These are phyloP conservation scores for Pichia insulana DNA, from an alignment of 805 yeast genomes.

Conservation along the genomic window DNA sequence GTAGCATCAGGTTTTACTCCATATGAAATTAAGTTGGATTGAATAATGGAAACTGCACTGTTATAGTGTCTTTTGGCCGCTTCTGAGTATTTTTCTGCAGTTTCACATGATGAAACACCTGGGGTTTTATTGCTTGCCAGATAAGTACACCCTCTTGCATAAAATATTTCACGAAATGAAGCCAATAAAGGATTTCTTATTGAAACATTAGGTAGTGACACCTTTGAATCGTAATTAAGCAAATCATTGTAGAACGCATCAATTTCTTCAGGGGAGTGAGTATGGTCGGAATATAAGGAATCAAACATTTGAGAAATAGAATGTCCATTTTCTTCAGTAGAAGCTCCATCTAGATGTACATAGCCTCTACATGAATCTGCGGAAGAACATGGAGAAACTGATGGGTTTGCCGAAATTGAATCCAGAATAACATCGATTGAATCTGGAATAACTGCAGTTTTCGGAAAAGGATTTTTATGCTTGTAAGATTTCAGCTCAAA, in stretches of 20 bases:
- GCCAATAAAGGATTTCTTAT: constrained; percentile 8
- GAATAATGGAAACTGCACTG: constrained; percentile 19
- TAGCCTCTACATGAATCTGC: neutral
- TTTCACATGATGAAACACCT: constrained; percentile 15
- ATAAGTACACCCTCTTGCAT: constrained; percentile 33
- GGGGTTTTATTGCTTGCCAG: constrained; percentile 22
- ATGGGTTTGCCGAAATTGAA: constrained; percentile 1
- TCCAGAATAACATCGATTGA: constrained; percentile 12
- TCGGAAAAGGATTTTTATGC: constrained; percentile 13
- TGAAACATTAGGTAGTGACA: constrained; percentile 17
- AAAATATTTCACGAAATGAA: constrained; percentile 28
- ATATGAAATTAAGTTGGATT: constrained; percentile 1
- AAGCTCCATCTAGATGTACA: neutral
- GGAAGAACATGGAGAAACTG: constrained; percentile 1
- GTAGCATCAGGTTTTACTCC: neutral
- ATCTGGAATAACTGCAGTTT: constrained; percentile 4
- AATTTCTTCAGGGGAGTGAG: constrained; percentile 3
- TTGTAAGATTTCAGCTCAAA: constrained; percentile 19
- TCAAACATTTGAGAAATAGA: constrained; percentile 21
- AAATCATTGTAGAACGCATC: constrained; percentile 8
- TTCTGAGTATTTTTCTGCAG: constrained; percentile 13
- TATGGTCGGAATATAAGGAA: constrained; percentile 14
- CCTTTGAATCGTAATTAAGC: constrained; percentile 26
- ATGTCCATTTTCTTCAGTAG: constrained; percentile 2
- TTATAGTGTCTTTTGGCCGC: constrained; percentile 20